These are phyloP conservation scores for Clathrospora elynae DNA, from an alignment of 2,329 filamentous ascomycete genomes.

Conservation along the genomic window DNA sequence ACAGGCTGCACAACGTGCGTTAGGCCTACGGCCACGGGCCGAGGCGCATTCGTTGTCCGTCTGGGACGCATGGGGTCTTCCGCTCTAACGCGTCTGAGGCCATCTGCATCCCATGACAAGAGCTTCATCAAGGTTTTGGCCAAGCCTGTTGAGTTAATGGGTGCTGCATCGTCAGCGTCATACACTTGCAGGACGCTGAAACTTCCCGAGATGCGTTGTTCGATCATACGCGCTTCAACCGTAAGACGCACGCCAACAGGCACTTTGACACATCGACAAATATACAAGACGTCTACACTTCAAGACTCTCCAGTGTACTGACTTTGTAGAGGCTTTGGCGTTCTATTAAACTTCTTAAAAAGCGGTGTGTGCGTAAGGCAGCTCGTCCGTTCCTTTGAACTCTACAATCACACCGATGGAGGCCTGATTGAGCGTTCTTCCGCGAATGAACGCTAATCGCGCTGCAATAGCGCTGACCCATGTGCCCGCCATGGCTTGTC, in stretches of 20 bases:
- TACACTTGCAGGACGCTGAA: constrained; percentile 18
- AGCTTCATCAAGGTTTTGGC: constrained; percentile 15
- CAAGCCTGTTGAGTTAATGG: constrained; percentile 24
- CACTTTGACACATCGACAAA: too few relatives aligned
- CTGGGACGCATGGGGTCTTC: constrained; percentile 24
- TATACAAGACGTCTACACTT: too few relatives aligned
- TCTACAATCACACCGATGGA: constrained; percentile 26
- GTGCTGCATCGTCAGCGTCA: constrained; percentile 29
- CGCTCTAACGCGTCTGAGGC: constrained; percentile 31
- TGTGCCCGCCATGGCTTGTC: constrained; percentile 23
- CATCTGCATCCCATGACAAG: constrained; percentile 26
- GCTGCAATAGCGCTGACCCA: constrained; percentile 17
- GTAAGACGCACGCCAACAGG: constrained; percentile 20
- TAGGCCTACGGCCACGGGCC: constrained; percentile 42
- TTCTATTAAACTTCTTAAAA: constrained; percentile 3
- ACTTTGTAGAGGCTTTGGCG: not conserved
- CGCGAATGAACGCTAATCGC: constrained; percentile 21
- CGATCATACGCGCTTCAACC: constrained; percentile 4
- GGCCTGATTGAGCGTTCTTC: constrained; percentile 13
- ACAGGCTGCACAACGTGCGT: constrained; percentile 36
- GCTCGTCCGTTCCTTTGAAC: constrained; percentile 5
- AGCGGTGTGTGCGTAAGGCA: constrained; percentile 22
- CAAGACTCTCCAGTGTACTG: too few relatives aligned
- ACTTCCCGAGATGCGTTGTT: constrained; percentile 8
- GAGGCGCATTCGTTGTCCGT: constrained; percentile 32